These are phyloP conservation scores for Coemansia sp. DNA, from an alignment of 192 early-diverging fungal species.

Conservation along the genomic window DNA sequence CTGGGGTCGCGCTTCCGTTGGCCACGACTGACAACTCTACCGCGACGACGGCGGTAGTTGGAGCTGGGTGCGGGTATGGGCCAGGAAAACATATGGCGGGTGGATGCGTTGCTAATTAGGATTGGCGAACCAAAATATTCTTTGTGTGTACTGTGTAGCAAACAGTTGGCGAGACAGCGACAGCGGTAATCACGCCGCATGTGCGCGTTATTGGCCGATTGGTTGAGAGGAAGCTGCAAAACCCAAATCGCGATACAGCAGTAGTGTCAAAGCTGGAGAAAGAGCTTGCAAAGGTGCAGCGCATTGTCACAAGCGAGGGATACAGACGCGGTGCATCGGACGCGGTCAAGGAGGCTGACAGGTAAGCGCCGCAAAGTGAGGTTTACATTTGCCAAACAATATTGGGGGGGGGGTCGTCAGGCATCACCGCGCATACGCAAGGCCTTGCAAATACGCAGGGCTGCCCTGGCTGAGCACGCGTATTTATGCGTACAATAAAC, in stretches of 20 bases:
- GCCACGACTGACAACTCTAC: not conserved
- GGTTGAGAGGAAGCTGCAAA: not conserved
- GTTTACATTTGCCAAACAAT: not conserved
- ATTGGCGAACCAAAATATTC: not conserved
- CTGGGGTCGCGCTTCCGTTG: not conserved
- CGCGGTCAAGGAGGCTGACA: slow-evolving; percentile 44
- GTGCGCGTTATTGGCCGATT: slow-evolving; percentile 30
- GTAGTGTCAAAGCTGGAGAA: slow-evolving; percentile 28
- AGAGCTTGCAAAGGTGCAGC: slow-evolving; percentile 26
- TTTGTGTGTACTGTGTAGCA: not conserved
- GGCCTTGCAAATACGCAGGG: not conserved
- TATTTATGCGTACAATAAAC: slow-evolving; percentile 3
- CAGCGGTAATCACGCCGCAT: slow-evolving; percentile 30
- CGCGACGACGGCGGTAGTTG: not conserved
- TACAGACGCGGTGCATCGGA: slow-evolving; percentile 35
- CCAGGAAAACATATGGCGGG: not conserved
- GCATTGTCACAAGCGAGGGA: slow-evolving; percentile 25
- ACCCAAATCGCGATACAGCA: not conserved
- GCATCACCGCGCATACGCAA: slow-evolving; percentile 2
- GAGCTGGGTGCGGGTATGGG: not conserved
- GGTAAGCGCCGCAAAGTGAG: slow-evolving; percentile 27
- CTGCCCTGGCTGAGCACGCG: not conserved
- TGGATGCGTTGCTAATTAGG: not conserved
- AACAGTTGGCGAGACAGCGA: not conserved
- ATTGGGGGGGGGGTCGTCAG: not conserved